Evolutionary conservation across 805 yeast species (phyloP).

Genomic region (Yarrowia sp.): DNA sequence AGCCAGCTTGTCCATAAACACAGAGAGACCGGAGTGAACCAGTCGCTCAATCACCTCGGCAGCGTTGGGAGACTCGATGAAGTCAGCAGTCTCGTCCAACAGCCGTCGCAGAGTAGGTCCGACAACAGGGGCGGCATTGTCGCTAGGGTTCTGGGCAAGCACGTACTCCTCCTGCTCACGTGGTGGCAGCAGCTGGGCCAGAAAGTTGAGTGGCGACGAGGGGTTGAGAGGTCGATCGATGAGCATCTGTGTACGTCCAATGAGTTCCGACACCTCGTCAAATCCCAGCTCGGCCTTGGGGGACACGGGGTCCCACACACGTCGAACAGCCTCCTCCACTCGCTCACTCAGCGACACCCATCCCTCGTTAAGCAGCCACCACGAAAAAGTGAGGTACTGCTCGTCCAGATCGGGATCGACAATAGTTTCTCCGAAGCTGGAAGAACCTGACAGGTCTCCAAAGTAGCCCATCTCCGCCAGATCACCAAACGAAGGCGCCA

Average conservation of each 20-base stretch:
- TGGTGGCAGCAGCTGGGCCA: constrained; percentile 50
- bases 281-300: constrained; percentile 71
- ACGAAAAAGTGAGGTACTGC: constrained; percentile 71
- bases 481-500: constrained; percentile 18
- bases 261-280: constrained; percentile 51
- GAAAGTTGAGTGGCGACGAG: constrained; percentile 33
- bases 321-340: constrained; percentile 56
- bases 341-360: constrained; percentile 58
- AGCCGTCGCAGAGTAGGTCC: constrained; percentile 37
- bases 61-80: constrained; percentile 44
- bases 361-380: constrained; percentile 93
- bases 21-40: constrained; percentile 47
- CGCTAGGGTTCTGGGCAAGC: constrained; percentile 48
- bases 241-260: constrained; percentile 40
- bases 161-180: constrained; percentile 52
- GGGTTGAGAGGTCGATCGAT: constrained; percentile 38
- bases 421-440: constrained; percentile 25
- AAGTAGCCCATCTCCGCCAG: constrained; percentile 23
- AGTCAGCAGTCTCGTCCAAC: constrained; percentile 47
- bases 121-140: constrained; percentile 32
- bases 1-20: constrained; percentile 45
- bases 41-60: constrained; percentile 42
- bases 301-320: constrained; percentile 59
- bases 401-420: constrained; percentile 31
- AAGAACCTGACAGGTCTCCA: constrained; percentile 1